Evolutionary conservation across 1,139 yeast species (phyloP).

Genomic region (Saccharomycopsis hybrid): DNA sequence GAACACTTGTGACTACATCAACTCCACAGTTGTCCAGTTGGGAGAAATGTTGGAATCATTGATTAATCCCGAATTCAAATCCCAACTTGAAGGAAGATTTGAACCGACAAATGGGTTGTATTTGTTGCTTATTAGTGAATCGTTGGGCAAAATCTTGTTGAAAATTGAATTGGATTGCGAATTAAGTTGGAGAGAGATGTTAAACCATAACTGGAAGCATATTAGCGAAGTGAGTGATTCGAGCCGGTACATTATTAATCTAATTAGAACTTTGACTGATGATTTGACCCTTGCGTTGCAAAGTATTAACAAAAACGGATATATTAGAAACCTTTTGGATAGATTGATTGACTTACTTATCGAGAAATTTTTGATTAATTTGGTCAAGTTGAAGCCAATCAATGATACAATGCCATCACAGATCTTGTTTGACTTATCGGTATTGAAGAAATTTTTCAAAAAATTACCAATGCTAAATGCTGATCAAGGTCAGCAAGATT

Average conservation of each 20-base stretch:
- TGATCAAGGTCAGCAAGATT: neutral
- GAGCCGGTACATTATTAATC: slow-evolving; percentile 60
- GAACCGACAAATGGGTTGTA: slow-evolving; percentile 52
- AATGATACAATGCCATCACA: slow-evolving; percentile 70
- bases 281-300: slow-evolving; percentile 49
- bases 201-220: slow-evolving; percentile 69
- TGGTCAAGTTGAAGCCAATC: slow-evolving; percentile 59
- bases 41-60: slow-evolving; percentile 55
- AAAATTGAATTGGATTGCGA: slow-evolving; percentile 59
- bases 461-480: slow-evolving; percentile 37
- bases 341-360: slow-evolving; percentile 63
- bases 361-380: slow-evolving; percentile 49
- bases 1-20: slow-evolving; percentile 87
- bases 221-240: slow-evolving; percentile 60
- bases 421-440: slow-evolving; percentile 62
- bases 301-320: slow-evolving; percentile 62
- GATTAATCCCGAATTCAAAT: slow-evolving; percentile 34
- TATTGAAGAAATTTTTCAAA: slow-evolving; percentile 50
- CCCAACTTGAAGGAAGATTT: slow-evolving; percentile 38
- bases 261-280: slow-evolving; percentile 41
- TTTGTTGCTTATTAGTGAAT: slow-evolving; percentile 49
- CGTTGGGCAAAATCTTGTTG: slow-evolving; percentile 50
- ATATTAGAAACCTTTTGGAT: slow-evolving; percentile 68
- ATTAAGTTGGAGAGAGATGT: slow-evolving; percentile 80
- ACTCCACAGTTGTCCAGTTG: slow-evolving; percentile 69